Evolutionary conservation across 805 yeast genomes (phyloP).

Genomic region (Wickerhamiella brachini): DNA sequence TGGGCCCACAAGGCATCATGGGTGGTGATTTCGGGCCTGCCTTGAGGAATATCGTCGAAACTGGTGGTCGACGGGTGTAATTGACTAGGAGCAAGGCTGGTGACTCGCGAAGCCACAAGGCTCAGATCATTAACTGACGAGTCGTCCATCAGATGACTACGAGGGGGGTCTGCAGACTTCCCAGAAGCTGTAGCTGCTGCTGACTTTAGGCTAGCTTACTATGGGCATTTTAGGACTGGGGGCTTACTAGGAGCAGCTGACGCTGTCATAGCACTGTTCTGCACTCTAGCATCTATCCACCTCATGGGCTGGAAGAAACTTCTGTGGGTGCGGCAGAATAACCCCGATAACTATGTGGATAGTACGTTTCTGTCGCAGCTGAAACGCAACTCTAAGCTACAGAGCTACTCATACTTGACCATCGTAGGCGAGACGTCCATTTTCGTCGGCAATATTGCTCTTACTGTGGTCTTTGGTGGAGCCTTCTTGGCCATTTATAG

Average conservation of each 20-base stretch:
- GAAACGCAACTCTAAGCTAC: conserved; percentile 62
- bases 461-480: conserved; percentile 47
- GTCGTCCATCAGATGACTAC: no score
- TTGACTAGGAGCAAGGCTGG: conserved; percentile 71
- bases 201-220: not conserved
- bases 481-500: conserved; percentile 46
- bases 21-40: conserved; percentile 45
- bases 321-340: conserved; percentile 71
- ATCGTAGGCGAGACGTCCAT: conserved; percentile 61
- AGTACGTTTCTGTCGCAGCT: conserved; percentile 66
- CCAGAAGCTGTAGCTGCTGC: no score
- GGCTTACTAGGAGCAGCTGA: no score
- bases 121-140: not conserved
- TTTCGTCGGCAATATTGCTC: conserved; percentile 50
- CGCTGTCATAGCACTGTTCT: no score
- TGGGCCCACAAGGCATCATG: conserved; percentile 81
- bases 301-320: conserved; percentile 63
- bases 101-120: conserved; percentile 70
- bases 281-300: no score
- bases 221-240: no score
- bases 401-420: conserved; percentile 46
- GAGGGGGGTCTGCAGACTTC: no score
- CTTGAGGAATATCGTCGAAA: conserved; percentile 76
- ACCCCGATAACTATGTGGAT: conserved; percentile 87
- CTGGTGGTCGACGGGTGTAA: conserved; percentile 75